A percentile compares a stretch with the other conserved stretches of the same genome.
Conservation (phyloP, 768 basidiomycete species). For the Pleurotus salmoneostramineus region DNA sequence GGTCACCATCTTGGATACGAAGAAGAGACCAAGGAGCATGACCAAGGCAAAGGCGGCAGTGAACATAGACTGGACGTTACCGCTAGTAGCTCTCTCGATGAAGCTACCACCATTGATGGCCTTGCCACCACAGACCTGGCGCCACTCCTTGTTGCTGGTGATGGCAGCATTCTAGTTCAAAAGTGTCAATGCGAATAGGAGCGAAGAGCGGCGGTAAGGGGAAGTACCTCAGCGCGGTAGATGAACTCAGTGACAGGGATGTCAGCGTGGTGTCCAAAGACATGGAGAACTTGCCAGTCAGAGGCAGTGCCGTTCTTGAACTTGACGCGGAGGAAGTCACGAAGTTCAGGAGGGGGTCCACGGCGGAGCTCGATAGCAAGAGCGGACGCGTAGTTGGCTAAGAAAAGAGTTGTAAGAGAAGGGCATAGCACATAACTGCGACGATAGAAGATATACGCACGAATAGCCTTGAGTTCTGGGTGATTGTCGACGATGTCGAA, state of each 20-base stretch:
- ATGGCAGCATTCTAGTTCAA: constrained; percentile 41
- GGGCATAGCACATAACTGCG: neutral
- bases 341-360: constrained; percentile 68
- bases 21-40: constrained; percentile 33
- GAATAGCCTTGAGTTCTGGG: constrained; percentile 60
- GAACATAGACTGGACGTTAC: constrained; percentile 27
- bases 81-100: constrained; percentile 20
- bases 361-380: constrained; percentile 77
- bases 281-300: constrained; percentile 63
- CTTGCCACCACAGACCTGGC: constrained; percentile 36
- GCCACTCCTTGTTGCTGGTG: constrained; percentile 54
- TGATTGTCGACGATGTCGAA: constrained; percentile 55
- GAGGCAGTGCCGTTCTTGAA: constrained; percentile 78
- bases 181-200: neutral
- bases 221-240: constrained; percentile 69
- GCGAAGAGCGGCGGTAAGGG: neutral
- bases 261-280: constrained; percentile 71
- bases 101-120: constrained; percentile 11
- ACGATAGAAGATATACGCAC: constrained; percentile 36
- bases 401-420: neutral
- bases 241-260: constrained; percentile 85
- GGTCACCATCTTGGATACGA: constrained; percentile 32
- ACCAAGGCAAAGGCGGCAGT: constrained; percentile 33
- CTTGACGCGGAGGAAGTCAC: constrained; percentile 80
- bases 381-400: constrained; percentile 73